Base-by-base conservation (phyloP, 495 filamentous ascomycete genomes). In the Penicillium tannophilum region DNA sequence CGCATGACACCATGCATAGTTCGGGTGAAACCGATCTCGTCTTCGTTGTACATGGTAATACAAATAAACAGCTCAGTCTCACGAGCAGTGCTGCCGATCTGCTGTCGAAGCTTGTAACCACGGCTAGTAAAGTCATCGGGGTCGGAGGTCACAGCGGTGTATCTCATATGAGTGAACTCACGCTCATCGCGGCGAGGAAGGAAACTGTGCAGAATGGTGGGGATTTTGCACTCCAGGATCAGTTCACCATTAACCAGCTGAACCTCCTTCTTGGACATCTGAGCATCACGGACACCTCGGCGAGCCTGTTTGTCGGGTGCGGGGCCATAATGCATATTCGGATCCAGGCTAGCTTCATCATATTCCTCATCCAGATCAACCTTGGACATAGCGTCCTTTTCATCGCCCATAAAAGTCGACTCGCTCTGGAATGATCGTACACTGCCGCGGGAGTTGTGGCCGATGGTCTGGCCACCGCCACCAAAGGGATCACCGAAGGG, bases 151-250 rank as follows among this genome's bases (percentile, higher is more conserved):
- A 97, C 94, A n/a, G 95, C 95, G 31, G 95, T 98, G 68, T 99
- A 99, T n/a, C 95, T 89, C 95, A 98, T 98, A 70, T 99, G 93
- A 1, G 95, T 99, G 70, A 98, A 99, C 72, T 99, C 95, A 49
- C 90, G 84, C 61, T 96, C 92, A 71, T 98, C 92, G 26, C 93
- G 83, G 33, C 92, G 83, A 0, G 95, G 95, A 47, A 98, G 78
- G 73, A 98, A 98, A 65, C 89, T 92, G 79, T 98, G 92, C 9
- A 98, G 79, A 64, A 97, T 99, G 0, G 95, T 97, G 1, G 95
- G 95, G 50, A 99, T 98, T 71, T 98, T 98, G 81, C 95, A 98
- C 78, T 99, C 95, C 17, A 99, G 79, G 54, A 99, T 93, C 36
- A 99, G 85, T 74, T 98, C 92, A 67, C 95, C 95, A 69, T 97